These are phyloP conservation scores for Paramyrothecium sp. DNA, from an alignment of 2,329 filamentous ascomycete genomes.

Conservation along the genomic window DNA sequence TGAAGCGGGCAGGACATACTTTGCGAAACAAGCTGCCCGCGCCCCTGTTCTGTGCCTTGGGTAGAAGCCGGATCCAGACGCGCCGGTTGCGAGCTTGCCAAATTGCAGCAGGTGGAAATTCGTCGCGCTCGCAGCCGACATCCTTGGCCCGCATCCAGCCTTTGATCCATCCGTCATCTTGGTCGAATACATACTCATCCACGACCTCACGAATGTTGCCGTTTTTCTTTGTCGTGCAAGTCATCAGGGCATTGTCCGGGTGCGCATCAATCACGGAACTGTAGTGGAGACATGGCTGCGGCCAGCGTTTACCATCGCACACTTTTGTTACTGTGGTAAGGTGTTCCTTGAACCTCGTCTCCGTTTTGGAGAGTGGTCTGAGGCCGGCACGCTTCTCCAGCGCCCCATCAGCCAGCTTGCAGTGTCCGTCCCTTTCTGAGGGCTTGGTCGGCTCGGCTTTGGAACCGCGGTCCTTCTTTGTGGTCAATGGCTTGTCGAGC, in stretches of 20 bases:
- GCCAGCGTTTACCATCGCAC: background rate
- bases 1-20: too few species aligned
- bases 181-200: too few species aligned
- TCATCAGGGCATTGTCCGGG: background rate
- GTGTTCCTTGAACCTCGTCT: too few species aligned
- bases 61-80: background rate
- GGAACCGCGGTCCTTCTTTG: background rate
- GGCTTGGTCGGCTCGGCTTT: too few species aligned
- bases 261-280: slow-evolving; percentile 2
- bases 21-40: background rate
- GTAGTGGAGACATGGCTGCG: slow-evolving; percentile 6
- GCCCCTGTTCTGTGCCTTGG: background rate
- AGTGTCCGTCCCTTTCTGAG: too few species aligned
- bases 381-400: too few species aligned
- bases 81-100: slow-evolving; percentile 5
- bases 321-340: too few species aligned
- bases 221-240: too few species aligned
- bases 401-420: too few species aligned
- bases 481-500: background rate
- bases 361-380: too few species aligned
- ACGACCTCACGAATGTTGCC: too few species aligned
- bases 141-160: slow-evolving; percentile 3
- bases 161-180: slow-evolving; percentile 6
- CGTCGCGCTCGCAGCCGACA: slow-evolving; percentile 10
- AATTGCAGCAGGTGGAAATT: slow-evolving; percentile 7